phyloP scores from a whole-genome alignment of 441 rosid genomes.

The Raphanus hybrid region DNA sequence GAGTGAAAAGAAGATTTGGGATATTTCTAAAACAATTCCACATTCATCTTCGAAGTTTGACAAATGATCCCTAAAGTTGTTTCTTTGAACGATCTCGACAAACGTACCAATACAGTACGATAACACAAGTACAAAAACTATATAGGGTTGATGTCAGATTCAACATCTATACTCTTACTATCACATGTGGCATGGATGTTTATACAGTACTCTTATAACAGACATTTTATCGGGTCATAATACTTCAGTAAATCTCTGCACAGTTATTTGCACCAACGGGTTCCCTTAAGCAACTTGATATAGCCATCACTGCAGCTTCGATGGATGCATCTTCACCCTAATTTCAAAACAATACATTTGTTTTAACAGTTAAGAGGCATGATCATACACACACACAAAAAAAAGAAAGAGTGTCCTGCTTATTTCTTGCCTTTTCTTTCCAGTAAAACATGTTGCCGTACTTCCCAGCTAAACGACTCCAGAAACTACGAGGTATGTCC shows the following conservation, averaged over 20 bases:
- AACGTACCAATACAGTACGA: neutral
- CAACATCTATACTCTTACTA: neutral
- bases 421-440: slow-evolving; percentile 51
- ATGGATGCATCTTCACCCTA: slow-evolving; percentile 79
- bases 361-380: neutral
- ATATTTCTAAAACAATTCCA: neutral
- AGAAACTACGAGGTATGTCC: slow-evolving; percentile 44
- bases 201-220: neutral
- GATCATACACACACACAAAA: neutral
- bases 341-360: slow-evolving; percentile 13
- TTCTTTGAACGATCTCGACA: neutral
- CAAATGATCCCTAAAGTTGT: neutral
- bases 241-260: slow-evolving; percentile 59
- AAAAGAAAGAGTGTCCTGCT: slow-evolving; percentile 30
- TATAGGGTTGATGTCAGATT: neutral
- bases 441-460: slow-evolving; percentile 88
- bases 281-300: slow-evolving; percentile 83
- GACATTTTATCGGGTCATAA: neutral
- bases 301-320: slow-evolving; percentile 90
- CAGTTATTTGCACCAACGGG: slow-evolving; percentile 79
- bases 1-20: neutral
- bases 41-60: neutral
- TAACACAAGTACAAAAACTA: neutral
- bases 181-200: neutral
- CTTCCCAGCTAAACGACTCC: slow-evolving; percentile 82